Percentiles rank a stretch among this genome's conserved stretches.
Conservation (phyloP, 306 rosid species). For the Pyrus pyrifolia region DNA sequence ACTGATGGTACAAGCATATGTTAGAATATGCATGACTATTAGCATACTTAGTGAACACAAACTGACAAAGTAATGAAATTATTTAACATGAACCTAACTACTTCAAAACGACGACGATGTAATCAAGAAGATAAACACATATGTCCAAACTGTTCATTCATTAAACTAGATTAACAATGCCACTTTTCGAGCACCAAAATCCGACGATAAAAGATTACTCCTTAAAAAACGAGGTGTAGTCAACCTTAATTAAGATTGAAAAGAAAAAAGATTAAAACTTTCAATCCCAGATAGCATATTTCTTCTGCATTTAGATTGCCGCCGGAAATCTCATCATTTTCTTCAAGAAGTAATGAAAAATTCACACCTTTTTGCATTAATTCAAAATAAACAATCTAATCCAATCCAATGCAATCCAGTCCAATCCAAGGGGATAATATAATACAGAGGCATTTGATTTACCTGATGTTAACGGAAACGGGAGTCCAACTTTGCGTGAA, state of each 20-base stretch:
- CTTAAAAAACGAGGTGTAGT: no score
- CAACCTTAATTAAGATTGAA: background rate
- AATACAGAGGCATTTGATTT: background rate
- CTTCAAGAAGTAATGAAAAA: background rate
- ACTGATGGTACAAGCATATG: background rate
- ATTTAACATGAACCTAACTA: background rate
- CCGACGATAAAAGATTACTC: background rate
- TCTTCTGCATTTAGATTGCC: background rate
- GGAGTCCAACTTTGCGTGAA: conserved; percentile 88
- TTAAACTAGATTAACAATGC: background rate
- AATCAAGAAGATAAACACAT: background rate
- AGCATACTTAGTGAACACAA: background rate
- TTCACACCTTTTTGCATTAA: background rate
- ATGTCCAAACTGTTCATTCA: background rate
- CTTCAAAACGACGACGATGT: background rate
- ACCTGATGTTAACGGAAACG: conserved; percentile 47
- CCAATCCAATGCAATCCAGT: background rate
- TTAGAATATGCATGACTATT: background rate
- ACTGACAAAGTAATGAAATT: background rate
- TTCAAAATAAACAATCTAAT: background rate
- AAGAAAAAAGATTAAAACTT: background rate
- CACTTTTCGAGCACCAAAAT: background rate
- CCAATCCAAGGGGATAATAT: background rate
- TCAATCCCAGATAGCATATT: background rate
- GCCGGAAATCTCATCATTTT: background rate